Conservation (phyloP, 805 yeast species). For the Candida chauliodis region DNA sequence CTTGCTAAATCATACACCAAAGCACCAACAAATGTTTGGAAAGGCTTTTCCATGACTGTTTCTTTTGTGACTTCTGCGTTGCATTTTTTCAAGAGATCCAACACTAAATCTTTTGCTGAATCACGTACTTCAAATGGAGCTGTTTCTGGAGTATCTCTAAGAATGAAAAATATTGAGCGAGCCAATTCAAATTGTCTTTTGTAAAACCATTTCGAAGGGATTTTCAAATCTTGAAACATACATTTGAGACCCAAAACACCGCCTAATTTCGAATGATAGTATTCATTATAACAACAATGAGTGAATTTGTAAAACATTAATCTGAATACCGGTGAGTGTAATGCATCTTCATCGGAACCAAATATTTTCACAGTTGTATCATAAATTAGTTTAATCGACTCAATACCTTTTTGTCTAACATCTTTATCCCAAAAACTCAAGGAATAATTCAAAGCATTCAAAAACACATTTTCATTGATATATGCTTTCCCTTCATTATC, state of each 20-base stretch:
- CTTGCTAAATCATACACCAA: conserved; percentile 90
- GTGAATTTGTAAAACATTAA: conserved; percentile 76
- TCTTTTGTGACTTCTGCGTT: conserved; percentile 58
- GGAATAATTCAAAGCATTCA: conserved; percentile 75
- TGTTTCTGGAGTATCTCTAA: conserved; percentile 84
- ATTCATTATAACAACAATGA: conserved; percentile 89
- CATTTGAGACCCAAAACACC: conserved; percentile 82
- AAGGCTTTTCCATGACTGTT: conserved; percentile 64
- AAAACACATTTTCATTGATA: conserved; percentile 64
- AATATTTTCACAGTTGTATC: conserved; percentile 61
- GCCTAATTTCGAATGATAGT: conserved; percentile 80
- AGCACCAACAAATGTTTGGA: conserved; percentile 80
- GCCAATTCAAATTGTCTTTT: conserved; percentile 80
- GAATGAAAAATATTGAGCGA: conserved; percentile 81
- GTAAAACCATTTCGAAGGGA: conserved; percentile 71
- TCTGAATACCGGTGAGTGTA: conserved; percentile 72
- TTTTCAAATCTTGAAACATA: conserved; percentile 61
- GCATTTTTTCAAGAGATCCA: conserved; percentile 62
- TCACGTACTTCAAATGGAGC: conserved; percentile 78
- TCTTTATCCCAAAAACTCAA: conserved; percentile 70
- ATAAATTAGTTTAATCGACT: conserved; percentile 60
- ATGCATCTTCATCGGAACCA: conserved; percentile 61
- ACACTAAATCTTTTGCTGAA: conserved; percentile 65
- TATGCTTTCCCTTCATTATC: conserved; percentile 76
- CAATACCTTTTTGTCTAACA: conserved; percentile 69